A percentile compares a stretch with the other conserved stretches of the same genome.
Evolutionary conservation across 1,284 basidiomycete genomes (phyloP).

Genomic region (Papiliotrema flavescens): DNA sequence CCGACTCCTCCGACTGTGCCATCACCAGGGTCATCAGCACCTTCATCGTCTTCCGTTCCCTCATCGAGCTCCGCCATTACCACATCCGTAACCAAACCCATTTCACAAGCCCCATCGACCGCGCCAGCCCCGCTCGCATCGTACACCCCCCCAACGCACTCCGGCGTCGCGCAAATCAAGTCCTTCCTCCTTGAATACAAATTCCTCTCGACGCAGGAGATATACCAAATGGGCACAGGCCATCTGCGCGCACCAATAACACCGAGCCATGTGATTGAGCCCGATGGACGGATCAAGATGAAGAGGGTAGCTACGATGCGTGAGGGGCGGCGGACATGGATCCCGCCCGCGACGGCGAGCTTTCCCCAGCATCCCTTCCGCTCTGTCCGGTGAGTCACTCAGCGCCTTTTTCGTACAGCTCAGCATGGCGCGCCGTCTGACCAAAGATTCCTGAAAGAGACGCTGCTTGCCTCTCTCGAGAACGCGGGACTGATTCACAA

Average conservation of each 20-base stretch:
- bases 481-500: conserved; percentile 23
- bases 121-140: neutral
- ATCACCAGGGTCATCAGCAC: neutral
- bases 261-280: conserved; percentile 9
- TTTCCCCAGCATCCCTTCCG: conserved; percentile 32
- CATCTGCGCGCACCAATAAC: conserved; percentile 13
- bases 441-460: conserved; percentile 25
- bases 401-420: neutral
- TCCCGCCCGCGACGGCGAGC: conserved; percentile 19
- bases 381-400: conserved; percentile 18
- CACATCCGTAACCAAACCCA: neutral
- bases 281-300: conserved; percentile 27
- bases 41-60: neutral
- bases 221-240: conserved; percentile 21
- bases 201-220: conserved; percentile 12
- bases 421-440: neutral
- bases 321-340: conserved; percentile 25
- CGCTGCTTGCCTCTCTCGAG: conserved; percentile 21
- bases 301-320: conserved; percentile 27
- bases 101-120: neutral
- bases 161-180: conserved; percentile 3
- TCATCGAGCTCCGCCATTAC: neutral
- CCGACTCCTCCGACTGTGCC: neutral
- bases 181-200: conserved; percentile 3
- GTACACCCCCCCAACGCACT: neutral